Evolutionary conservation across 1,284 basidiomycete genomes (phyloP).

Genomic region (Flammula alnicola): DNA sequence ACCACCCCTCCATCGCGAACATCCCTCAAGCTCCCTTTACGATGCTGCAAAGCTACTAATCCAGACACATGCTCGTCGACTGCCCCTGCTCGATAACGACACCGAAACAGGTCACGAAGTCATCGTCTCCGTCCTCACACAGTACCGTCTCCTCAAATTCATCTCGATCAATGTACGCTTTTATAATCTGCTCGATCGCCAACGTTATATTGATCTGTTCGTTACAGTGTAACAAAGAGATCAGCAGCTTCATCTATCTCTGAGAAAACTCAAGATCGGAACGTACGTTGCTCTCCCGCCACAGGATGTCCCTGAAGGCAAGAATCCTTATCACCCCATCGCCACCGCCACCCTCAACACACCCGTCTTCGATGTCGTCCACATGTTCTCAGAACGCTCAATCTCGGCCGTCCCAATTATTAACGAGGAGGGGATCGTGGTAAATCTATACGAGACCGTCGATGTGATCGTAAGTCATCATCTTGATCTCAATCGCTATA

Average conservation of each 20-base stretch:
- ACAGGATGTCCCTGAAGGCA: constrained; percentile 44
- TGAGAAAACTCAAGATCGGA: constrained; percentile 91
- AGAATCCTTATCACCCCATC: constrained; percentile 85
- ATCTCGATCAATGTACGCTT: constrained; percentile 90
- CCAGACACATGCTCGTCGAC: constrained; percentile 92
- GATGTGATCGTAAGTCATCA: constrained; percentile 88
- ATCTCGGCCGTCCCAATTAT: constrained; percentile 98
- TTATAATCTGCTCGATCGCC: constrained; percentile 4
- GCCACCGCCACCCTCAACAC: constrained; percentile 92
- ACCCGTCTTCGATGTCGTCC: constrained; percentile 97
- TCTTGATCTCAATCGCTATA: background rate
- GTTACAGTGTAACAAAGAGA: constrained; percentile 71
- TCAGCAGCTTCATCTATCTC: constrained; percentile 77
- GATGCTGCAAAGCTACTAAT: constrained; percentile 93
- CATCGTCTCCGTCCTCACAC: constrained; percentile 95
- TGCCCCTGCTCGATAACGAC: constrained; percentile 94
- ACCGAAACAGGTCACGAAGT: constrained; percentile 95
- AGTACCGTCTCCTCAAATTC: constrained; percentile 98
- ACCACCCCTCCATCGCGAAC: constrained; percentile 89
- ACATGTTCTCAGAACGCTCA: constrained; percentile 96
- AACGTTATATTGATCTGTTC: constrained; percentile 5
- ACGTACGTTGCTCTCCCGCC: constrained; percentile 77
- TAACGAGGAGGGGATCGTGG: constrained; percentile 90
- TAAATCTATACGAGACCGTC: constrained; percentile 98
- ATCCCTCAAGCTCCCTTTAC: constrained; percentile 87